These are phyloP conservation scores for Phialocephala sp. DNA, from an alignment of 2,329 filamentous ascomycete genomes.

Conservation along the genomic window DNA sequence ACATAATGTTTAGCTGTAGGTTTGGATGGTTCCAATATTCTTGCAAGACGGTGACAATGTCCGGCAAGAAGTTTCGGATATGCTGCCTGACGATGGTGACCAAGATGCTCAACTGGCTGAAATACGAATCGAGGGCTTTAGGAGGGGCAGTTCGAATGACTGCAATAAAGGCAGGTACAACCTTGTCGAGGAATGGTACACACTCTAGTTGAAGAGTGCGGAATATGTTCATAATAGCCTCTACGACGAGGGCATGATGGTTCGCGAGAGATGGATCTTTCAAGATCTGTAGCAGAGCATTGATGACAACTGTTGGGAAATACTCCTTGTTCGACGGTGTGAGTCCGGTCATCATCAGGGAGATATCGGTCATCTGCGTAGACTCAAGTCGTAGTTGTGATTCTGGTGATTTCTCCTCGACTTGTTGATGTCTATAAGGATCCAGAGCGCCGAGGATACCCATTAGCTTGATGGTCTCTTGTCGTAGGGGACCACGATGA, in stretches of 20 bases:
- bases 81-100: conserved; percentile 97
- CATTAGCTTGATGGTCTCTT: conserved; percentile 96
- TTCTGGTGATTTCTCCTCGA: conserved; percentile 87
- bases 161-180: conserved; percentile 89
- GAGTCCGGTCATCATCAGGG: conserved; percentile 95
- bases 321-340: conserved; percentile 98
- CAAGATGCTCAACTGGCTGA: conserved; percentile 91
- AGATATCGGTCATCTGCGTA: conserved; percentile 84
- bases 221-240: conserved; percentile 99
- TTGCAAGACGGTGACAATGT: conserved; percentile 84
- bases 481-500: conserved; percentile 81
- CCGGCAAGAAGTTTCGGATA: conserved; percentile 86
- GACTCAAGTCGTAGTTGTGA: conserved; percentile 70
- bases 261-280: conserved; percentile 89
- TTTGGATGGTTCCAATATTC: conserved; percentile 87
- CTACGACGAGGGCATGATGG: conserved; percentile 92
- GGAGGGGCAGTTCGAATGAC: conserved; percentile 84
- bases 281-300: conserved; percentile 88
- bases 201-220: conserved; percentile 95
- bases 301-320: conserved; percentile 97
- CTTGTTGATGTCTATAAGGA: conserved; percentile 94
- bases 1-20: conserved; percentile 89
- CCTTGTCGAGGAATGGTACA: conserved; percentile 90
- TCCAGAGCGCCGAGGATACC: conserved; percentile 94
- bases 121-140: conserved; percentile 89